phyloP scores from a whole-genome alignment of 768 basidiomycete genomes.

The Tubosaeta sp. region DNA sequence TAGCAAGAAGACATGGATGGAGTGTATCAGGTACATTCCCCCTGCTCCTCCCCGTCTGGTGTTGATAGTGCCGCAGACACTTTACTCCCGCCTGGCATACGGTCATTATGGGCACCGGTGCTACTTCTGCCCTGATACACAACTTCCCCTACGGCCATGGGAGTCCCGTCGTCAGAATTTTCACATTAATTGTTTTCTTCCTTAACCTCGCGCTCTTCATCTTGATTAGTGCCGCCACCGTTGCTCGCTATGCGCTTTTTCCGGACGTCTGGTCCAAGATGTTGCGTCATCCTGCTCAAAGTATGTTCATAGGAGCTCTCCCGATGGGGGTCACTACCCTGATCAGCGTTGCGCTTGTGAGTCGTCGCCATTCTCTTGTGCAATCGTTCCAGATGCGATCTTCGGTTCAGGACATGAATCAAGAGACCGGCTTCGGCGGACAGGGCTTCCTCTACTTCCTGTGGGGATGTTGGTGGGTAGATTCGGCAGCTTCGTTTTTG shows the following conservation, averaged over 20 bases:
- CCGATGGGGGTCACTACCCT: slow-evolving; percentile 46
- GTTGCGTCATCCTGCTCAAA: slow-evolving; percentile 44
- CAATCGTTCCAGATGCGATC: background rate
- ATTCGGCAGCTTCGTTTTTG: slow-evolving; percentile 36
- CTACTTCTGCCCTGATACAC: slow-evolving; percentile 36
- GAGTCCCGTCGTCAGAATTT: slow-evolving; percentile 29
- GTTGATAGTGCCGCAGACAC: slow-evolving; percentile 27
- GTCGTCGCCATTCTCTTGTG: slow-evolving; percentile 5
- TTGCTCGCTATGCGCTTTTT: slow-evolving; percentile 39
- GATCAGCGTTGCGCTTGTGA: slow-evolving; percentile 38
- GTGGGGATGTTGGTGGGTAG: slow-evolving; percentile 53
- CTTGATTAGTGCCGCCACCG: slow-evolving; percentile 29
- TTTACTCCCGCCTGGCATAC: slow-evolving; percentile 48
- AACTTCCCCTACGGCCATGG: slow-evolving; percentile 40
- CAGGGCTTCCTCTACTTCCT: slow-evolving; percentile 36
- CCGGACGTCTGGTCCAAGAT: slow-evolving; percentile 42
- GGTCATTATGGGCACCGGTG: slow-evolving; percentile 47
- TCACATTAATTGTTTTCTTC: slow-evolving; percentile 37
- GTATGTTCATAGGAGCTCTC: slow-evolving; percentile 40
- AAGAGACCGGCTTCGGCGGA: slow-evolving; percentile 35
- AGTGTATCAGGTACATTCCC: slow-evolving; percentile 31
- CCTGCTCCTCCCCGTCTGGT: background rate
- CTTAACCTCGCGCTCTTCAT: slow-evolving; percentile 40
- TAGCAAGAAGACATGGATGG: slow-evolving; percentile 33
- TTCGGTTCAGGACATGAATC: slow-evolving; percentile 27